These are phyloP conservation scores for Aquilaria malaccensis DNA, from an alignment of 345 rosid genomes.

Conservation along the genomic window DNA sequence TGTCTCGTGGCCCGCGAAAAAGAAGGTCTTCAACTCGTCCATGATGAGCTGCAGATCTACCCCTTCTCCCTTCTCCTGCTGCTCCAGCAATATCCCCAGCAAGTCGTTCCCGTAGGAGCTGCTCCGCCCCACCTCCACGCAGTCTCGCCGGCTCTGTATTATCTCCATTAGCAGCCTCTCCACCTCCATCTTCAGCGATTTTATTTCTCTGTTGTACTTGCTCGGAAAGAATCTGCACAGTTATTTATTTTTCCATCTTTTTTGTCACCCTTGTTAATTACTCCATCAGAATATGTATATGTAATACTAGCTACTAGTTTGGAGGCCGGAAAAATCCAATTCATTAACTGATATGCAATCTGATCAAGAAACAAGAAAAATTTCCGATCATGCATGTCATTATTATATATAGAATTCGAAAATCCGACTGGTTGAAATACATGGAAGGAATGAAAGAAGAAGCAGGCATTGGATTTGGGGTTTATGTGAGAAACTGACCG, in stretches of 20 bases:
- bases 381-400: no score
- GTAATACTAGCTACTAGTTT: no score
- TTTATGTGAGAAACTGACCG: constrained; percentile 32
- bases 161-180: constrained; percentile 80
- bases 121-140: constrained; percentile 74
- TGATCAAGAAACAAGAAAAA: constrained; percentile 2
- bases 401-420: no score
- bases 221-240: constrained; percentile 68
- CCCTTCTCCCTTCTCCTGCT: constrained; percentile 39
- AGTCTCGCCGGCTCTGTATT: constrained; percentile 66
- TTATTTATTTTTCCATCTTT: no score
- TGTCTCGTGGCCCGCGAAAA: constrained; percentile 96
- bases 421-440: neutral
- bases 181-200: constrained; percentile 66
- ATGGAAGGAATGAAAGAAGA: neutral
- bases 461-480: neutral
- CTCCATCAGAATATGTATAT: no score
- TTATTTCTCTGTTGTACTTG: constrained; percentile 82
- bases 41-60: constrained; percentile 73
- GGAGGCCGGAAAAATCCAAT: no score
- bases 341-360: constrained; percentile 10
- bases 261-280: no score
- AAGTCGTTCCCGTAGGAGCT: constrained; percentile 73
- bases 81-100: constrained; percentile 69
- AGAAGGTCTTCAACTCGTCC: constrained; percentile 98